Base-by-base conservation (phyloP, 768 basidiomycete genomes). In the Kockovaella imperatae region DNA sequence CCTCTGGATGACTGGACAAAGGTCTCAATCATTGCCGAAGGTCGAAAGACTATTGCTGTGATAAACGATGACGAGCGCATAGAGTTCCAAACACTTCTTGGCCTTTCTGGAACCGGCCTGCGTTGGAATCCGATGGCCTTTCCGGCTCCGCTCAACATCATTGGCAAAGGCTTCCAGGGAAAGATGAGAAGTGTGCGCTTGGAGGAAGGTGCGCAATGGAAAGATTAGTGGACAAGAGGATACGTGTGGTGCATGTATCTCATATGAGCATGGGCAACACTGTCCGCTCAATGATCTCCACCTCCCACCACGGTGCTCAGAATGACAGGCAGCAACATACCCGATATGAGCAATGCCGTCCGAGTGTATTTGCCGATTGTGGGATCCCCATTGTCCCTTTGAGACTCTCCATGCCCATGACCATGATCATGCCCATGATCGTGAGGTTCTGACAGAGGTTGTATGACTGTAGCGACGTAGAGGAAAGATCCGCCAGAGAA, bases 401-500 rank as follows among this genome's bases (percentile, higher is more conserved):
- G 50, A 4, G 56, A 50, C 53, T 56, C 73, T 31, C 63, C 71
- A 24, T 45, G 68, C 44, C 76, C 74, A 26, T 64, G 43, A 18
- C 54, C 44, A 49, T 83, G 64, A 44, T 67, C 59, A 42, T 59
- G 58, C 23, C 55, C 42, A 21, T 59, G 47, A 6, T 56, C 36
- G 11, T 56, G 47, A 3, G 61, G 36, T 5, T 62, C 43, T 1
- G 70, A 81, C 26, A 83, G 77, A 2, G 84, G 80, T 62, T 87
- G 86, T n/a, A 89, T 75, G 32, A 87, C 83, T 1, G 89, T 89
- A 1, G 90, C 88, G 7, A 96, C 91, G 64, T 93, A 95, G 31
- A 96, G 75, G 73, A 95, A 95, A 3, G 87, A 89, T 7, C 90
- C 90, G 36, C 87, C 90, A 13, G 89, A 93, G 59, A 93, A 76